Evolutionary conservation across 495 filamentous ascomycete species (phyloP).

Genomic region (Penicillium nucicola): DNA sequence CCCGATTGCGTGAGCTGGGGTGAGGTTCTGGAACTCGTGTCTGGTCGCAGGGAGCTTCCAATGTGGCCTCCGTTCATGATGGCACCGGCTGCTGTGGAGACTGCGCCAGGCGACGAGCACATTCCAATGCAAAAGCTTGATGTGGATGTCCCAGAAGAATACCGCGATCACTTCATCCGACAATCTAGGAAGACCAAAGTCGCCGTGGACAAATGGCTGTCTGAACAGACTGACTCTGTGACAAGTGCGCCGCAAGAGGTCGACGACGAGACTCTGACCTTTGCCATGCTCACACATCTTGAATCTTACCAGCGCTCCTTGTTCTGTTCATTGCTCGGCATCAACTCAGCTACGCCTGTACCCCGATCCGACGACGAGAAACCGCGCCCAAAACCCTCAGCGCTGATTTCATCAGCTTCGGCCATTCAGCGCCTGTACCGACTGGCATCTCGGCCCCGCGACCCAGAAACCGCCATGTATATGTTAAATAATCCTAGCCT

Average conservation of each 20-base stretch:
- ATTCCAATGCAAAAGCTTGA: constrained; percentile 80
- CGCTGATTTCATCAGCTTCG: constrained; percentile 65
- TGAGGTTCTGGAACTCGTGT: constrained; percentile 89
- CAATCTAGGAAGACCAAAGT: constrained; percentile 84
- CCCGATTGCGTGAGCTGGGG: constrained; percentile 88
- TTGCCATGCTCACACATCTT: constrained; percentile 88
- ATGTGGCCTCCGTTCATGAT: constrained; percentile 84
- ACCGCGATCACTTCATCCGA: constrained; percentile 79
- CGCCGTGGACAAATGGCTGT: constrained; percentile 83
- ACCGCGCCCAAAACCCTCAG: constrained; percentile 60
- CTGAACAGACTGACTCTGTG: constrained; percentile 65
- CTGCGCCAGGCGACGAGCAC: constrained; percentile 50
- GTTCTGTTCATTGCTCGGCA: constrained; percentile 75
- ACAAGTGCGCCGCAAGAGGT: constrained; percentile 77
- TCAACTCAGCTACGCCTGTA: constrained; percentile 50
- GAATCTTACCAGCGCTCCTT: constrained; percentile 67
- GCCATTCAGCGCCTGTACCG: constrained; percentile 86
- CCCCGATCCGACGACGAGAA: constrained; percentile 39
- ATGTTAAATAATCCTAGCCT: constrained; percentile 78
- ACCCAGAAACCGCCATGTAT: constrained; percentile 83
- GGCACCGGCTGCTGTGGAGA: constrained; percentile 43
- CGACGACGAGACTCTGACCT: constrained; percentile 88
- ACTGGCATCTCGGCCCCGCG: constrained; percentile 64
- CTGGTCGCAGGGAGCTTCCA: constrained; percentile 80
- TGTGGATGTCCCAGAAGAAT: constrained; percentile 88